These are phyloP conservation scores for Conoideocrella luteorostrata DNA, from an alignment of 2,329 filamentous ascomycete species.

Conservation along the genomic window DNA sequence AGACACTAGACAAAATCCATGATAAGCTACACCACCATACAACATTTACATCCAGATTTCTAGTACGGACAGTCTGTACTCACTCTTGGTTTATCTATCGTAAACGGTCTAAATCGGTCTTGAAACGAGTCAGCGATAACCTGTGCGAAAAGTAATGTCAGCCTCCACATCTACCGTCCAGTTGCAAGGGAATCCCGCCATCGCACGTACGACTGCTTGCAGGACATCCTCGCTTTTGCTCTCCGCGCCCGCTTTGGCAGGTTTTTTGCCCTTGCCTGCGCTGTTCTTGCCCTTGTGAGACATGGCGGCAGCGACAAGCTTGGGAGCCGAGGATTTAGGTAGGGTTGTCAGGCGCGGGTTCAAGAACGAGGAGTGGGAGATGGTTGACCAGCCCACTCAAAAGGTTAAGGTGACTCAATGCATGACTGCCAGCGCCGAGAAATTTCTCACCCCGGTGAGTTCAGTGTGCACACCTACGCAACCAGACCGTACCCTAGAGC, in stretches of 20 bases:
- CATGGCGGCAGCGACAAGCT: slow-evolving; percentile 25
- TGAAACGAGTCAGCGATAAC: slow-evolving; percentile 93
- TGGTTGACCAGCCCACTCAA: not conserved
- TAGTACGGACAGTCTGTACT: not conserved
- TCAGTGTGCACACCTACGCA: not conserved
- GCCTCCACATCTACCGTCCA: slow-evolving; percentile 8
- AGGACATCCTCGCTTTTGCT: slow-evolving; percentile 52
- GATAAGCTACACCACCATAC: not conserved
- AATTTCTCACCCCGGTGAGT: slow-evolving; percentile 2
- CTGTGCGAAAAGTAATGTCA: slow-evolving; percentile 34
- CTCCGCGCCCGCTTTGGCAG: slow-evolving; percentile 44
- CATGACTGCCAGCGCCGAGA: not conserved
- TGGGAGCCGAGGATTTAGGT: slow-evolving; percentile 1
- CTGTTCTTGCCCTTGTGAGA: slow-evolving; percentile 39
- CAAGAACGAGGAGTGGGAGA: slow-evolving; percentile 5
- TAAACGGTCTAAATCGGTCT: slow-evolving; percentile 83
- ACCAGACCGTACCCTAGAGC: not conserved
- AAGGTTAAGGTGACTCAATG: slow-evolving; percentile 1
- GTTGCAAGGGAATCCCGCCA: slow-evolving; percentile 16
- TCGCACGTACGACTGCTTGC: slow-evolving; percentile 46
- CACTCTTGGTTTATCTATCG: slow-evolving; percentile 79
- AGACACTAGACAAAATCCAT: slow-evolving; percentile 60
- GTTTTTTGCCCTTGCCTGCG: slow-evolving; percentile 45
- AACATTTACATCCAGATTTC: no score
- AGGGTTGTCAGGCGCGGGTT: slow-evolving; percentile 8